Conservation (phyloP, 2,329 filamentous ascomycete species). For the Aureobasidium melanogenum region DNA sequence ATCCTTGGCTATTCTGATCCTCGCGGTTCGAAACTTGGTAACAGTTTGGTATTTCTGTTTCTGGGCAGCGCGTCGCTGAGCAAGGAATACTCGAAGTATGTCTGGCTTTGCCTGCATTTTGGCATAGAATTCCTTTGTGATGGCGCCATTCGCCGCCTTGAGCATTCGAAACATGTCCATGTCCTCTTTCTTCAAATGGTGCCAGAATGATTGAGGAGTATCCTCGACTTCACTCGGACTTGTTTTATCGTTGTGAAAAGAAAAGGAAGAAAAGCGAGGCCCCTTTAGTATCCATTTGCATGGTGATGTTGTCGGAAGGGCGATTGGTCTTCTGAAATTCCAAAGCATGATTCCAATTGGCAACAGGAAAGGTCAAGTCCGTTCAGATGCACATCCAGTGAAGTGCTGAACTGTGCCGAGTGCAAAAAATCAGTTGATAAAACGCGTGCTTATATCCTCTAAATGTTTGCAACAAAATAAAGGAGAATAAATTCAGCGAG, state of each 20-base stretch:
- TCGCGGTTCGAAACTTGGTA: not conserved
- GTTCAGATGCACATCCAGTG: too few species aligned
- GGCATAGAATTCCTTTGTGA: not conserved
- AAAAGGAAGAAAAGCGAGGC: not conserved
- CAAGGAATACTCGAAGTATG: not conserved
- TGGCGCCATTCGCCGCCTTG: too few species aligned
- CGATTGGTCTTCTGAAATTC: not conserved
- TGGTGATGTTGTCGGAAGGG: not conserved
- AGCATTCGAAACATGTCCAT: not conserved
- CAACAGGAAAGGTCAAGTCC: not conserved
- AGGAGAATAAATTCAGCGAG: not conserved
- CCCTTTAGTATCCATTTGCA: not conserved
- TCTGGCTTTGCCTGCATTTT: not conserved
- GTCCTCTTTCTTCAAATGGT: not conserved
- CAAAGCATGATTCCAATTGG: not conserved
- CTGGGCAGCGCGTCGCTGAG: too few species aligned
- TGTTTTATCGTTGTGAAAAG: not conserved
- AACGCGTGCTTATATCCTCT: not conserved
- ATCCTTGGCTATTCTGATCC: not conserved
- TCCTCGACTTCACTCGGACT: not conserved
- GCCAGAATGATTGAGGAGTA: not conserved
- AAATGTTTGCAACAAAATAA: not conserved
- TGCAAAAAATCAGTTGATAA: too few species aligned
- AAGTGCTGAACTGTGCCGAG: too few species aligned
- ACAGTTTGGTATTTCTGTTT: not conserved